Conservation (phyloP, 2,329 filamentous ascomycete species). For the Cadophora sp. region DNA sequence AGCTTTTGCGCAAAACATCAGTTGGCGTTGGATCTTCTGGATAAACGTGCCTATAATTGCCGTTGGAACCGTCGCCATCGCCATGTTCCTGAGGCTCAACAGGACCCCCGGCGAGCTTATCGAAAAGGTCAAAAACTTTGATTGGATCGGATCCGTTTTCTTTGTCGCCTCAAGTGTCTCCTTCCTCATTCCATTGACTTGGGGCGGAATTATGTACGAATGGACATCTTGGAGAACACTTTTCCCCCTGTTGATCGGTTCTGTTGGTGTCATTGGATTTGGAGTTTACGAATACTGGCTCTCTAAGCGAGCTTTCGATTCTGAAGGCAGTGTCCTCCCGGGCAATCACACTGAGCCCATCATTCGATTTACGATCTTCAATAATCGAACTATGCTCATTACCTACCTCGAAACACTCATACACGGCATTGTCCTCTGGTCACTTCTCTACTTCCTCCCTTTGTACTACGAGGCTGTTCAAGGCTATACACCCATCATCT, state of each 20-base stretch:
- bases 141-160: slow-evolving; percentile 67
- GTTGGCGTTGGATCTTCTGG: slow-evolving; percentile 71
- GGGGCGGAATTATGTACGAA: slow-evolving; percentile 67
- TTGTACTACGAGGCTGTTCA: slow-evolving; percentile 60
- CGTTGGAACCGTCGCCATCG: slow-evolving; percentile 35
- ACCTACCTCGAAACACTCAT: slow-evolving; percentile 60
- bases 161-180: slow-evolving; percentile 65
- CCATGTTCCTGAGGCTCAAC: slow-evolving; percentile 40
- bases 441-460: slow-evolving; percentile 61
- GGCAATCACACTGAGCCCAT: slow-evolving; percentile 42
- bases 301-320: slow-evolving; percentile 36
- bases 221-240: slow-evolving; percentile 69
- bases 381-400: slow-evolving; percentile 54
- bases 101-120: slow-evolving; percentile 33
- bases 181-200: slow-evolving; percentile 67
- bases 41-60: slow-evolving; percentile 43
- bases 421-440: slow-evolving; percentile 63
- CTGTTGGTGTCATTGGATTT: slow-evolving; percentile 57
- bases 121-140: slow-evolving; percentile 55
- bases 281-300: slow-evolving; percentile 56
- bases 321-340: slow-evolving; percentile 34
- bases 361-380: slow-evolving; percentile 52
- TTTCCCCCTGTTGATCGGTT: slow-evolving; percentile 64
- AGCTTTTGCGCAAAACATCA: slow-evolving; percentile 57
- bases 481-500: slow-evolving; percentile 57